Base-by-base conservation (phyloP, 2,329 filamentous ascomycete species). In the Coniella vitis region DNA sequence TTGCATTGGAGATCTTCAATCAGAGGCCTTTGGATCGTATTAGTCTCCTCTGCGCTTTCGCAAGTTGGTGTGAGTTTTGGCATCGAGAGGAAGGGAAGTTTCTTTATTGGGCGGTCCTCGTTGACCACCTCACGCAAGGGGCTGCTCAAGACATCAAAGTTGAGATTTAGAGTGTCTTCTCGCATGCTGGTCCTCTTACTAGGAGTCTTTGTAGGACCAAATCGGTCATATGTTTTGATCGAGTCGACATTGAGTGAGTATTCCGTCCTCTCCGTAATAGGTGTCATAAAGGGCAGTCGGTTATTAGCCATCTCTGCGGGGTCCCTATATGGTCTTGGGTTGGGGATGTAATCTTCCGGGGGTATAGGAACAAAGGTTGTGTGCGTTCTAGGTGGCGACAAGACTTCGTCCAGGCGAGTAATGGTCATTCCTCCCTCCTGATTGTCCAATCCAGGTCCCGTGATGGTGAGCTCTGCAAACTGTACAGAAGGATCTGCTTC, bases 251-350 rank as follows among this genome's bases (percentile, higher is more conserved):
- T 84, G 4, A 97, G 69, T 1, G 90, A 96, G 10, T 84, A 86
- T 66, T 98, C 93, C 0, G 93, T 98, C 59, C 89, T 84, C 66
- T 98, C 93, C 1, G 93, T 91, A 56, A 98, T 98, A 1, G 93
- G 93, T 0, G 93, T 98, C 93, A 98, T 97, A 65, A 97, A 98
- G 3, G 91, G 93, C 9, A 97, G 74, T 47, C 90, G 84, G 66
- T 90, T 95, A 61, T 96, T 94, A 52, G 90, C 89, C 65, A 84
- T 76, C 63, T 90, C 78, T 32, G 71, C 78, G 61, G 88, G 81
- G 65, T 95, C 87, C 61, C 90, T 83, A 74, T 86, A 95, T 51
- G 87, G 86, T 41, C 84, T 78, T 49, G 78, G 85, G 16, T 88
- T 85, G 38, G 87, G 81, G 57, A 90, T 82, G 63, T 90, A 95